Evolutionary conservation across 139 green algal species (phyloP), one percentile per base, ranked within the genome.

Genomic region (Chlorella sp.): DNA sequence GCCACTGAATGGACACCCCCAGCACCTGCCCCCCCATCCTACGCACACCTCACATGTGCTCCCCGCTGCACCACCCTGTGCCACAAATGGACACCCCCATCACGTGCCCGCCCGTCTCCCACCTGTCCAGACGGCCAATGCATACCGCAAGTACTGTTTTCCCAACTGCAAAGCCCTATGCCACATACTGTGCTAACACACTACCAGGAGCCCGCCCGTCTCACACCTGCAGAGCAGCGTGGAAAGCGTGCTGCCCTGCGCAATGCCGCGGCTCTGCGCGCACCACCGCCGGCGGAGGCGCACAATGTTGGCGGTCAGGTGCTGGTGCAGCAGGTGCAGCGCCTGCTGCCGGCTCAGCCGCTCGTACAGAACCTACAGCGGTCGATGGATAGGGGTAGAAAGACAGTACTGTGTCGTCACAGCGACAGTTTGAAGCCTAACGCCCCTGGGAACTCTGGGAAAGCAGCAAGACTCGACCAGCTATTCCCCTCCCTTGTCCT

Each of bases 211-310:
- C 0, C 11, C 37, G 22, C 40, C 26, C 78, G 2, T 9, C 40
- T 2, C 79, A 32, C 57, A 64, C 79, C 79, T 85, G 79, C 84
- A 88, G 66, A 99, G 94, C 75, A 99, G 92, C 19, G 94, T 95
- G 37, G 95, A 98, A 3, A 97, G 93, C 40, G 97, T 94, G 34
- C 93, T 95, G 83, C 97, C 97, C 94, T 99, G 97, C 24, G 96
- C 87, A 64, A 98, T 97, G 87, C 96, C 96, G 0, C 80, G 84
- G 1, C 22, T 78, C 91, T 99, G 97, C 40, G 81, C 69, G 83
- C 96, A 97, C 92, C 95, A 99, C 30, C 85, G 57, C 30, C 89
- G 78, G 0, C 96, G 93, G 1, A 97, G 85, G 19, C 89, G 73
- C 40, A 99, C 90, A 42, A 99, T 40, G 91, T 97, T 98, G 39